These are phyloP conservation scores for Dalbergia cochinchinensis DNA, from an alignment of 306 rosid species.

Conservation along the genomic window DNA sequence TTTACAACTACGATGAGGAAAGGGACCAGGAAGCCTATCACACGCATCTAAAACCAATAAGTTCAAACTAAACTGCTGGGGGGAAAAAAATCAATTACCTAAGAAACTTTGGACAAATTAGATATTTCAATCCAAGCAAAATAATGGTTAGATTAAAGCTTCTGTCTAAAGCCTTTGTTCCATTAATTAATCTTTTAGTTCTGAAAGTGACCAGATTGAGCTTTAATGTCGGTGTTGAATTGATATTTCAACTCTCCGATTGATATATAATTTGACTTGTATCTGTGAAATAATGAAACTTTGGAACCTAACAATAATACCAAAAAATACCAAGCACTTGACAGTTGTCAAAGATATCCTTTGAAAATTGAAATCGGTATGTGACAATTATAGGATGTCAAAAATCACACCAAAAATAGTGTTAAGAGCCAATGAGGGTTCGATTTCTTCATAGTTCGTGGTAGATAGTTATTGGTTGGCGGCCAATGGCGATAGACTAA, in stretches of 20 bases:
- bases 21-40: background rate
- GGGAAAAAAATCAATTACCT: background rate
- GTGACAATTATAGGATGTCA: background rate
- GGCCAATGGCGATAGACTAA: background rate
- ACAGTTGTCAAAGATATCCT: background rate
- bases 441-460: background rate
- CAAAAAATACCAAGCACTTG: background rate
- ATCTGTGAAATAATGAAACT: background rate
- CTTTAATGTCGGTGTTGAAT: background rate
- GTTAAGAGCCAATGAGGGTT: background rate
- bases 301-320: conserved; percentile 20
- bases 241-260: conserved; percentile 33
- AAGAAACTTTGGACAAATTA: background rate
- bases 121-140: conserved; percentile 22
- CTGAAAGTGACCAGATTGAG: conserved; percentile 14
- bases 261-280: background rate
- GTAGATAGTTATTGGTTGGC: conserved; percentile 27
- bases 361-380: background rate
- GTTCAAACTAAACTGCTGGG: background rate
- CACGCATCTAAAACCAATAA: background rate
- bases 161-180: background rate
- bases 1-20: background rate
- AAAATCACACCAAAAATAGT: conserved; percentile 32
- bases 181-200: background rate
- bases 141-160: conserved; percentile 14